phyloP scores from a whole-genome alignment of 805 yeast genomes.

The Metschnikowia sp. region DNA sequence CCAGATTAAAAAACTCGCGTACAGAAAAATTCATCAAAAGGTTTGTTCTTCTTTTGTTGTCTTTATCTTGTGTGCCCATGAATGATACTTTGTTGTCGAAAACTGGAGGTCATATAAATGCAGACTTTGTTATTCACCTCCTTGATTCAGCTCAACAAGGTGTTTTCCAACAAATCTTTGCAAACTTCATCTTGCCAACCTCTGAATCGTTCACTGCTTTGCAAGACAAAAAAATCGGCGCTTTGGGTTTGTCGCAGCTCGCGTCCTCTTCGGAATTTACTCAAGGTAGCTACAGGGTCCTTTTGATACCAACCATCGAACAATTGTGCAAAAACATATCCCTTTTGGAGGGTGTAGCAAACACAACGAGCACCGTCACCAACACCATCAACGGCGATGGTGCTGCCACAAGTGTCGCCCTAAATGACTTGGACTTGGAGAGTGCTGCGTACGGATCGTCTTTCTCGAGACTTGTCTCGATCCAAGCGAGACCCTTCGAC shows the following conservation, averaged over 20 bases:
- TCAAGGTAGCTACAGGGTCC: constrained; percentile 18
- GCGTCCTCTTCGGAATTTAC: constrained; percentile 26
- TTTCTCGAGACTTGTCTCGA: constrained; percentile 68
- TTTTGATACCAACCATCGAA: constrained; percentile 28
- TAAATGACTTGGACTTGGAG: constrained; percentile 55
- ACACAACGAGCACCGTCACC: constrained; percentile 15
- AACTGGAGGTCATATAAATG: constrained; percentile 35
- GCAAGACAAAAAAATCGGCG: constrained; percentile 52
- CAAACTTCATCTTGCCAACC: constrained; percentile 52
- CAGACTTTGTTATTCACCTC: constrained; percentile 54
- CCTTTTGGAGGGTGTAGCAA: constrained; percentile 27
- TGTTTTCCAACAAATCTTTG: constrained; percentile 48
- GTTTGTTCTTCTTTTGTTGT: constrained; percentile 61
- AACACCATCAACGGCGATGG: constrained; percentile 18
- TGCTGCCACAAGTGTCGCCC: constrained; percentile 27
- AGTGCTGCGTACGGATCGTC: constrained; percentile 79
- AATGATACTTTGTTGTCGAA: constrained; percentile 22
- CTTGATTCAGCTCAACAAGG: constrained; percentile 72
- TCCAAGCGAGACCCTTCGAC: constrained; percentile 61
- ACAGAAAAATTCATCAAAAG: constrained; percentile 79
- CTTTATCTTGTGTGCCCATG: constrained; percentile 43
- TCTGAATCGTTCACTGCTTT: constrained; percentile 46
- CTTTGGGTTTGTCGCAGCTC: constrained; percentile 48
- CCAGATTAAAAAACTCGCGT: constrained; percentile 74
- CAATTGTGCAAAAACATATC: constrained; percentile 30